Conservation (phyloP, 1,139 yeast species). For the Arxiozyma heterogenica region DNA sequence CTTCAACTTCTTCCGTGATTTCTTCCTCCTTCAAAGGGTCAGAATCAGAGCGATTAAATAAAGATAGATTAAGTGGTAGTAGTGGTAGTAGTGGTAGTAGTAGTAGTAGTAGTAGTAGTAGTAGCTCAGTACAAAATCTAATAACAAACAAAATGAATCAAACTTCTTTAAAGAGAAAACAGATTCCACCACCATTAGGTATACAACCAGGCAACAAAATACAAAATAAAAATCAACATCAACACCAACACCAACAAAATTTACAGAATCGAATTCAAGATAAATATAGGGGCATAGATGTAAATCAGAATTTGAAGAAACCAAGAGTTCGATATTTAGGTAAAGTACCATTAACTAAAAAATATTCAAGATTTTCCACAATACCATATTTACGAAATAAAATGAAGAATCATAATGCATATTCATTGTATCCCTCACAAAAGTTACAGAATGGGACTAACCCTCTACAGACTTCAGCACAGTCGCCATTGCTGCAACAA, state of each 20-base stretch:
- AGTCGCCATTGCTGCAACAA: neutral
- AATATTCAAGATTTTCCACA: conserved; percentile 2
- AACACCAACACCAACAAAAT: neutral
- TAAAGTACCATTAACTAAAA: neutral
- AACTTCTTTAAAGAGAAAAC: conserved; percentile 9
- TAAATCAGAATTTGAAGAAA: neutral
- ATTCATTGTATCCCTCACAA: neutral
- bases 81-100: neutral
- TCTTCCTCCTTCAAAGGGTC: neutral
- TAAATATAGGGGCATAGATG: neutral
- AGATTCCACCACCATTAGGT: conserved; percentile 11
- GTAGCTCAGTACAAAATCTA: neutral
- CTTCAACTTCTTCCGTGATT: neutral
- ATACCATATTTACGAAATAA: neutral
- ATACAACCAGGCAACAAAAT: neutral
- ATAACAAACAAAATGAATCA: conserved; percentile 2
- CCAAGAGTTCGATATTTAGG: conserved; percentile 7
- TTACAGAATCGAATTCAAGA: neutral
- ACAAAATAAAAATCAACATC: neutral
- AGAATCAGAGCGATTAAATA: neutral
- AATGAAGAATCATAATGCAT: neutral
- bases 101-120: neutral
- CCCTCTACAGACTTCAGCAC: no score
- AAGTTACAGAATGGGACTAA: neutral
- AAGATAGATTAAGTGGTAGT: neutral